These are phyloP conservation scores for Kalmanozyma brasiliensis DNA, from an alignment of 1,284 basidiomycete genomes.

Conservation along the genomic window DNA sequence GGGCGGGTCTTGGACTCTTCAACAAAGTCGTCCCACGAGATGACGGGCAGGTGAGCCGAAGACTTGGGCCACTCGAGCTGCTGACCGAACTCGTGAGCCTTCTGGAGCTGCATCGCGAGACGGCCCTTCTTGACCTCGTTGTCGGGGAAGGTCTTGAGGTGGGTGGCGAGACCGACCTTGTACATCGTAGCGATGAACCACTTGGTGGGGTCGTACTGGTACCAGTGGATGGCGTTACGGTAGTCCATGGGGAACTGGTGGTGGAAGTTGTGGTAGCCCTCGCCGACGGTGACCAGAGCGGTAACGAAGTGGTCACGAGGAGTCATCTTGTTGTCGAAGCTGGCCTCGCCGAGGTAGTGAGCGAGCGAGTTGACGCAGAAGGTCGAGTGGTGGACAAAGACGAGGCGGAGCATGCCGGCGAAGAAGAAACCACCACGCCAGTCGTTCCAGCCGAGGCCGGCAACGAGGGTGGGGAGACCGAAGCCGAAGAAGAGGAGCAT, in stretches of 20 bases:
- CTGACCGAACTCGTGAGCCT: constrained; percentile 50
- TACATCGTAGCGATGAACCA: constrained; percentile 64
- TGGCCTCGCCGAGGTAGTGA: constrained; percentile 66
- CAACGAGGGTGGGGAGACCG: constrained; percentile 64
- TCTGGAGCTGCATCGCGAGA: constrained; percentile 64
- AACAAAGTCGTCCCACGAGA: constrained; percentile 66
- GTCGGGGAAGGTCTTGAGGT: constrained; percentile 67
- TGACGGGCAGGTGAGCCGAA: constrained; percentile 62
- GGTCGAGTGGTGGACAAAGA: constrained; percentile 67
- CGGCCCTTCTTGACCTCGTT: constrained; percentile 67
- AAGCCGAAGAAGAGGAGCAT: constrained; percentile 66
- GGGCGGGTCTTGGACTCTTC: constrained; percentile 64
- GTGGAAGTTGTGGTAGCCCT: constrained; percentile 68
- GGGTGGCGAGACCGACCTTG: constrained; percentile 61
- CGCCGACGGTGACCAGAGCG: constrained; percentile 65
- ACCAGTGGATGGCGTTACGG: constrained; percentile 66
- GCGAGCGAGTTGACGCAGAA: constrained; percentile 68
- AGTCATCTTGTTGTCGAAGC: constrained; percentile 67
- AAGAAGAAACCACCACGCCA: constrained; percentile 67
- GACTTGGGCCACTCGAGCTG: constrained; percentile 61
- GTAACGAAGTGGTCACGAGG: constrained; percentile 67
- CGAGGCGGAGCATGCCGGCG: constrained; percentile 62
- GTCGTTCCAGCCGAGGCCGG: constrained; percentile 66
- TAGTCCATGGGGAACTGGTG: constrained; percentile 68
- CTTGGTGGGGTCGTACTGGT: constrained; percentile 68